Evolutionary conservation across 176 grass and related monocot species (phyloP), one percentile per base, ranked within the genome.

Genomic region (Elaeis guineensis): DNA sequence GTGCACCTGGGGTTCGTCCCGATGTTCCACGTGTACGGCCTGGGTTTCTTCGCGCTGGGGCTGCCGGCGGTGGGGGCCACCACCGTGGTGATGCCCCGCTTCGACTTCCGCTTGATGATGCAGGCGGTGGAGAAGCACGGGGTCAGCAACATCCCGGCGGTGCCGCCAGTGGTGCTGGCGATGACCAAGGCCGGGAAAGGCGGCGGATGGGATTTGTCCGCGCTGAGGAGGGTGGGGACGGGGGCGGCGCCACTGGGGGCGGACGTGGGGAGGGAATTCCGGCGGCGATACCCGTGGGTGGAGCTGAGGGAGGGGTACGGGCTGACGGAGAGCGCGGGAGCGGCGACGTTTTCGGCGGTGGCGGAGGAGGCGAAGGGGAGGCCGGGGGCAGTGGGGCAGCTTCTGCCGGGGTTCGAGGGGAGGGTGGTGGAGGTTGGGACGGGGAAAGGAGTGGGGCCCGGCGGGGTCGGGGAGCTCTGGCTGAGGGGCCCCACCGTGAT

Each of bases 221-320:
- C 25, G 26, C 53, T 69, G 28, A 19, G 66, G 29, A 55, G 52
- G 53, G 23, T 69, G 28, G 35, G 35, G 11, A 69, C 66, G 19
- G 66, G 66, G 9, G 66, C 66, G 1, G 29, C 66, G 14, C 51
- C 66, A 4, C 5, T 69, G 53, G 53, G 53, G 25, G 19, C 18
- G 29, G 66, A 29, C 1, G 52, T 26, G 26, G 66, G 25, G 18
- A 69, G 29, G 29, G 52, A 19, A 14, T 69, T 69, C 53, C 66
- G 66, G 19, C 52, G 28, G 19, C 28, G 54, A 18, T 69, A 56
- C 29, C 66, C 66, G 11, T 69, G 66, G 66, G 66, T 57, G 66
- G 66, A 69, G 29, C 15, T 69, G 53, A 57, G 66, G 15, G 66
- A 71, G 57, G 69, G 69, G 56, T 71, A 71, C 69, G 69, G 56